A percentile compares a stretch with the other conserved stretches of the same genome.
phyloP scores from a whole-genome alignment of 768 basidiomycete genomes.

The Trametes cubensis region DNA sequence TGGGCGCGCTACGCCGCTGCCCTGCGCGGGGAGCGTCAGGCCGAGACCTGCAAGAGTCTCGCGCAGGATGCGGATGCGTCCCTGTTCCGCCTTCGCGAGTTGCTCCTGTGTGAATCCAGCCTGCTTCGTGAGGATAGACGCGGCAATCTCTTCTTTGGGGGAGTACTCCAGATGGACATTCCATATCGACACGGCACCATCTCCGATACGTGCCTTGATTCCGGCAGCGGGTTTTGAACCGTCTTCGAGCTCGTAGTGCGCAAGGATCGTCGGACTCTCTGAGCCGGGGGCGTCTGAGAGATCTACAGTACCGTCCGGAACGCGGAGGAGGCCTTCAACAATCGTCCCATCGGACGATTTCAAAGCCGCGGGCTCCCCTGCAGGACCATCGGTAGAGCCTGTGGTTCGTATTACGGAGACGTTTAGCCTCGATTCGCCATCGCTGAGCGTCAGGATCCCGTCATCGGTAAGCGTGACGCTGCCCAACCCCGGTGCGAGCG shows the following conservation, averaged over 20 bases:
- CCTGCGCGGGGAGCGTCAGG: slow-evolving; percentile 43
- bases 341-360: neutral
- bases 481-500: slow-evolving; percentile 47
- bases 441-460: slow-evolving; percentile 34
- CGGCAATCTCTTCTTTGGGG: slow-evolving; percentile 42
- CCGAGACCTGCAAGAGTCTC: slow-evolving; percentile 41
- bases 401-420: slow-evolving; percentile 3
- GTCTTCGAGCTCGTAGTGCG: neutral
- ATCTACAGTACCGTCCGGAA: neutral
- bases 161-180: slow-evolving; percentile 62
- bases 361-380: neutral
- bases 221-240: neutral
- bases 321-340: neutral
- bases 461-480: slow-evolving; percentile 30
- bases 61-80: slow-evolving; percentile 34
- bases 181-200: slow-evolving; percentile 49
- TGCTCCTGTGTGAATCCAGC: slow-evolving; percentile 14
- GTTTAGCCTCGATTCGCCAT: slow-evolving; percentile 12
- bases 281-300: neutral
- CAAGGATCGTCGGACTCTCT: neutral
- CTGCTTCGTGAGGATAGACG: slow-evolving; percentile 6
- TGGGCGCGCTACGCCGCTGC: slow-evolving; percentile 24
- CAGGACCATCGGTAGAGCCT: neutral
- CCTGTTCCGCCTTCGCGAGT: slow-evolving; percentile 22
- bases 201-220: slow-evolving; percentile 8